Base-by-base conservation (phyloP, 768 basidiomycete genomes). In the Xerocomellus chrysenteron region DNA sequence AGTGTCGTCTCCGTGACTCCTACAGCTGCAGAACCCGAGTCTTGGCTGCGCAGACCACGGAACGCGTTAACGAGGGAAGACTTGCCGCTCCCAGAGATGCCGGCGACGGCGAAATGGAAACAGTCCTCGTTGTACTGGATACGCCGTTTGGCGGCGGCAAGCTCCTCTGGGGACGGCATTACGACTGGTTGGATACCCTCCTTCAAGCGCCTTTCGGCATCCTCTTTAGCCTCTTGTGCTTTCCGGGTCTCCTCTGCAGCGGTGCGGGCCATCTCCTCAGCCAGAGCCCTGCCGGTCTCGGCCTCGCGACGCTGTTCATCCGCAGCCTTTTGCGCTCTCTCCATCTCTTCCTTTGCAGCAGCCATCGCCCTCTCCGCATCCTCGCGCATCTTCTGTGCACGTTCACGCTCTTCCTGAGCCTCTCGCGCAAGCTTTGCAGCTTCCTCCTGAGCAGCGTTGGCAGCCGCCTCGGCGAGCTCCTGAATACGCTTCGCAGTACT, bases 51-150 rank as follows among this genome's bases (percentile, higher is more conserved):
- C 33, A 75, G 40, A 11, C 74, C 74, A 2, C 74, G 69, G 26
- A 75, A 64, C 3, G 74, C 68, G 30, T 75, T 75, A 42, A 74
- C 67, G 17, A 74, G 59, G 17, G 74, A 73, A 8, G 74, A 72
- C 59, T 75, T 75, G 13, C 73, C 74, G 35, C 69, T 68, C 7
- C 73, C 74, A 6, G 71, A 62, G 9, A 66, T n/a, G 3, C 74
- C 74, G 4, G 71, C 71, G 30, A 75, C 45, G 11, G 72, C 74
- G 35, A 74, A 63, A 44, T 75, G 73, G 48, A 69, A 68, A 17
- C 58, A 35, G 10, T 65, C 66, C 4, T 74, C 67, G 14, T 35
- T 48, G 39, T 69, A 68, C 42, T 67, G 58, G 26, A 64, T 17
- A 8, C 48, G 52, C 21, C 19, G n/a, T 37, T 69, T 68, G 16